A percentile compares a stretch with the other conserved stretches of the same genome.
Evolutionary conservation across 176 grass and related monocot genomes (phyloP).

Genomic region (Hordeum marinum): DNA sequence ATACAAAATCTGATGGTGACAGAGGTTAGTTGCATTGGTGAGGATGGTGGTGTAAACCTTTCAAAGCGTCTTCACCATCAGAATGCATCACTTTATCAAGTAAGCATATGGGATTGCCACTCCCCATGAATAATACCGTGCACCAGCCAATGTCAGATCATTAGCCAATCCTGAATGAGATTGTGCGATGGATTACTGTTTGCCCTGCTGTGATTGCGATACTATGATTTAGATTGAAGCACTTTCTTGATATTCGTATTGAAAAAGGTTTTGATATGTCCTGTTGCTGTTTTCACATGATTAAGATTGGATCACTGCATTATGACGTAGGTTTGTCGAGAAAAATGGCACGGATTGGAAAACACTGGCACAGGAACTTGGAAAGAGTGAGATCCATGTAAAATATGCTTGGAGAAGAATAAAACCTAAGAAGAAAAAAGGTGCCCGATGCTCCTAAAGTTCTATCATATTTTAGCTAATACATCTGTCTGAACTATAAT

Average conservation of each 20-base stretch:
- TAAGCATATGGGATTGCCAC: not conserved
- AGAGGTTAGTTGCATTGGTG: not conserved
- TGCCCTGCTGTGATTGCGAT: not conserved
- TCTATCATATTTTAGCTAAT: conserved; percentile 14
- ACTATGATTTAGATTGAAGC: not conserved
- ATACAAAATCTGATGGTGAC: not conserved
- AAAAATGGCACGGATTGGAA: conserved; percentile 48
- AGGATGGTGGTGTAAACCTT: not conserved
- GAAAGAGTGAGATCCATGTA: conserved; percentile 44
- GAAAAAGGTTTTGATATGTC: not conserved
- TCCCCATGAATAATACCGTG: not conserved
- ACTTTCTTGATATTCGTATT: conserved; percentile 2
- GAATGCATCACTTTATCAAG: not conserved
- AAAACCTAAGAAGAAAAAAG: conserved; percentile 47
- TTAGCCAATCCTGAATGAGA: not conserved
- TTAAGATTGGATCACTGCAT: not conserved
- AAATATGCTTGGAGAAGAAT: conserved; percentile 81
- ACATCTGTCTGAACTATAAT: not conserved
- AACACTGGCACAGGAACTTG: conserved; percentile 44
- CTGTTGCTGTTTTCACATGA: conserved; percentile 15
- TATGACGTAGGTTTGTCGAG: conserved; percentile 46
- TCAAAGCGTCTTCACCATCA: not conserved
- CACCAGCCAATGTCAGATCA: not conserved
- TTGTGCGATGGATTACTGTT: not conserved
- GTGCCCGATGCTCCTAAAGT: conserved; percentile 17